phyloP scores from a whole-genome alignment of 805 yeast species.

The Gaillardinia entomophila region DNA sequence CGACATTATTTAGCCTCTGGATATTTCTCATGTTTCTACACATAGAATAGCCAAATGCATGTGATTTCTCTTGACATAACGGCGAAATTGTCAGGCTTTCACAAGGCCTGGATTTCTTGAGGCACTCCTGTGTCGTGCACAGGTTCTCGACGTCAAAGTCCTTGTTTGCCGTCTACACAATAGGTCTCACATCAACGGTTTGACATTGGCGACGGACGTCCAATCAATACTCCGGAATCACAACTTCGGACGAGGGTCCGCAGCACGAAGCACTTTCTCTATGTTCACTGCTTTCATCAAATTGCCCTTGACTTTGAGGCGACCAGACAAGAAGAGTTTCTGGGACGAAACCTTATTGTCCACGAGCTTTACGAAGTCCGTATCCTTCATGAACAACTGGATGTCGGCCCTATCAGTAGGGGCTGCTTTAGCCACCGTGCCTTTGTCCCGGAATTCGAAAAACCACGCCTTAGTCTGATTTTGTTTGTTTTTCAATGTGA shows the following conservation, averaged over 20 bases:
- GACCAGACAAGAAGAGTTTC: slow-evolving; percentile 4
- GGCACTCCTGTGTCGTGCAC: no score
- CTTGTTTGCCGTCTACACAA: no score
- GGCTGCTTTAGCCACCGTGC: background rate
- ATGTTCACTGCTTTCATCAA: slow-evolving; percentile 6
- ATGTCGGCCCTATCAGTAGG: slow-evolving; percentile 5
- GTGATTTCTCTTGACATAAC: no score
- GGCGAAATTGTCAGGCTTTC: no score
- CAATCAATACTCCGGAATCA: no score
- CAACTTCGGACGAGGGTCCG: slow-evolving; percentile 5
- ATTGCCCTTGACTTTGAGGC: slow-evolving; percentile 5
- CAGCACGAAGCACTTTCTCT: slow-evolving; percentile 4
- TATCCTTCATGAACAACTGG: slow-evolving; percentile 4
- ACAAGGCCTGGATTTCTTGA: no score
- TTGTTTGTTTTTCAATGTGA: background rate
- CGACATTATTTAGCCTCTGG: no score
- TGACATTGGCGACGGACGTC: no score
- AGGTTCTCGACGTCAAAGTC: no score
- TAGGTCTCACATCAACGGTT: no score
- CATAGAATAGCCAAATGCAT: no score
- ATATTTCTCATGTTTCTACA: no score
- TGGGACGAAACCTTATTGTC: slow-evolving; percentile 7
- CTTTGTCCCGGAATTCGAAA: background rate
- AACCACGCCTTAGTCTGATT: background rate
- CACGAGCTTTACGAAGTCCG: slow-evolving; percentile 4